These are phyloP conservation scores for Yamadazyma philogaea DNA, from an alignment of 805 yeast genomes.

Conservation along the genomic window DNA sequence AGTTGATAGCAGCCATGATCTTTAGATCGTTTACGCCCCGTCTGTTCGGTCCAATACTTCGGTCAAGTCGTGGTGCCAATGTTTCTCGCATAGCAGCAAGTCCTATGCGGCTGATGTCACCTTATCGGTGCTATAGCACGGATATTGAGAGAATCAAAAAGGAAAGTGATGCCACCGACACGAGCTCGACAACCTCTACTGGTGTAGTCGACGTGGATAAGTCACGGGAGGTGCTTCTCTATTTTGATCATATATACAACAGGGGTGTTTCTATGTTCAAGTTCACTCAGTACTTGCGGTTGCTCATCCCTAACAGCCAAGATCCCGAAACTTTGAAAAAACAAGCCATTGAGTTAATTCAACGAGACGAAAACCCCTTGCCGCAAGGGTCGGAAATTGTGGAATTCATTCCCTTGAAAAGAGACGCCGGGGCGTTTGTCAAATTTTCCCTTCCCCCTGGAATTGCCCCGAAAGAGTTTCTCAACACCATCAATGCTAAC, in stretches of 20 bases:
- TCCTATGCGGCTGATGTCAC: too few relatives aligned
- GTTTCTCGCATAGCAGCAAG: too few relatives aligned
- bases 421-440: slow-evolving; percentile 95
- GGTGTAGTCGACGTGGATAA: slow-evolving; percentile 38
- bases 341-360: slow-evolving; percentile 16
- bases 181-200: slow-evolving; percentile 34
- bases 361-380: slow-evolving; percentile 21
- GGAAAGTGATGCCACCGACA: slow-evolving; percentile 24
- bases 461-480: slow-evolving; percentile 49
- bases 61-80: too few relatives aligned
- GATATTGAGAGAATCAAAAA: slow-evolving; percentile 32
- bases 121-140: slow-evolving; percentile 14
- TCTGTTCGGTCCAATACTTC: background rate
- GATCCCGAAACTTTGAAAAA: slow-evolving; percentile 18
- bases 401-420: slow-evolving; percentile 62
- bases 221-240: slow-evolving; percentile 31
- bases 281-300: slow-evolving; percentile 21
- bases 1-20: background rate
- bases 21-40: background rate
- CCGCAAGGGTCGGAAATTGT: slow-evolving; percentile 41
- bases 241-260: slow-evolving; percentile 37
- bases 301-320: slow-evolving; percentile 17
- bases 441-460: slow-evolving; percentile 61
- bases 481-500: slow-evolving; percentile 48
- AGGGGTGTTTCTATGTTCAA: slow-evolving; percentile 23